Conservation (phyloP, 208 protist genomes). For the Acanthamoeba lenticulata region DNA sequence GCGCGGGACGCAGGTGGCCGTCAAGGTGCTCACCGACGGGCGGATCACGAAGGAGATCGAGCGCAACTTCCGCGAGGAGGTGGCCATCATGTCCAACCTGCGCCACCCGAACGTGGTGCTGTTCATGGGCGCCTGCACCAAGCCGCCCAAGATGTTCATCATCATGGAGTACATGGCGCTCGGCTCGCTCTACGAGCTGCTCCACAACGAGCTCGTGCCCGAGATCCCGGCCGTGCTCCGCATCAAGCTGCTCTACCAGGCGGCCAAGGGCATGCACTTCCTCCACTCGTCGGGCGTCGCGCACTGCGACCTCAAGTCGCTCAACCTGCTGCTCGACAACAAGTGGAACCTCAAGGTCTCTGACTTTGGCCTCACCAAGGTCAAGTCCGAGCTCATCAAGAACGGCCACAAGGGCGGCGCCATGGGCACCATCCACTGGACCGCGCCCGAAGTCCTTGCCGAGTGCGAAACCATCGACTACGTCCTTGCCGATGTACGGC, state of each 20-base stretch:
- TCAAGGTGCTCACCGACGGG: background rate
- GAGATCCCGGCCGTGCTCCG: background rate
- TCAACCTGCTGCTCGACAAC: background rate
- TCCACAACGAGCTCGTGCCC: background rate
- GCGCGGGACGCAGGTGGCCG: background rate
- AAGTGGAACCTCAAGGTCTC: background rate
- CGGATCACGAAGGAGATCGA: background rate
- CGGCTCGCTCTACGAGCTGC: background rate
- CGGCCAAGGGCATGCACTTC: constrained; percentile 59
- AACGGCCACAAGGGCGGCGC: background rate
- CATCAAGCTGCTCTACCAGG: constrained; percentile 29
- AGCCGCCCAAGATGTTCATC: constrained; percentile 43
- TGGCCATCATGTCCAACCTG: background rate
- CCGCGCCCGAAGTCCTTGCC: background rate
- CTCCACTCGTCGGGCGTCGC: constrained; percentile 16
- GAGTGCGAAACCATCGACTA: background rate
- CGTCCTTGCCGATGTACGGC: background rate
- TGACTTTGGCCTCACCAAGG: background rate
- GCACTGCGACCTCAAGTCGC: background rate
- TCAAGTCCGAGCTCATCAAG: background rate
- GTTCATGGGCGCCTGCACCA: constrained; percentile 17
- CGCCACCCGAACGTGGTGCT: constrained; percentile 33
- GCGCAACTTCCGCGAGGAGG: background rate
- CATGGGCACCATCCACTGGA: background rate
- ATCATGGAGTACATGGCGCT: constrained; percentile 39